Evolutionary conservation across 1,284 basidiomycete species (phyloP), one percentile per base, ranked within the genome.

Genomic region (Apiotrichum gamsii): DNA sequence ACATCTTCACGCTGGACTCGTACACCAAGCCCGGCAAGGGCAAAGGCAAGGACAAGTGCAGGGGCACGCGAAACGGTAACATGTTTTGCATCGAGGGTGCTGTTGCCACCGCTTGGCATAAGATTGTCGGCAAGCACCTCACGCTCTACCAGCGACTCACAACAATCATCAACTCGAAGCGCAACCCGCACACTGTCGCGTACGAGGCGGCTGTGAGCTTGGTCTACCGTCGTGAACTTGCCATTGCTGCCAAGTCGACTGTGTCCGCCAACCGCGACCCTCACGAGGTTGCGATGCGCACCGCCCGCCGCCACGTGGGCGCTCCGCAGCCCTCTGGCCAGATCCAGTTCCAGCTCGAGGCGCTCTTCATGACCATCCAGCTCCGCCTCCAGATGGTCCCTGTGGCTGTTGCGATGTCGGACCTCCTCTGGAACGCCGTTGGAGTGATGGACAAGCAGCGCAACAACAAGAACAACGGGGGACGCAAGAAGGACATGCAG

Each of bases 141-240:
- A 6, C 6, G 6, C 6, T 28, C 25, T 28, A 28, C 25, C 6
- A 28, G 11, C 6, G 25, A 6, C 25, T 28, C 8, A 6, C 8
- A 6, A 11, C 6, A 6, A 28, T 28, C 8, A 28, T 52, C 43
- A 77, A 11, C 76, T 76, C 8, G 74, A 24, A 42, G 1, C 36
- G 42, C n/a, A 30, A 37, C 15, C 49, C 80, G 0, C 79, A 82
- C 56, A 61, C 69, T 0, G 63, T 72, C 20, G 79, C 81, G 5
- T 82, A 78, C 70, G 75, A 81, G 36, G 73, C 77, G 0, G 76
- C 80, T 0, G 76, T 79, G 50, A 62, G 24, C 13, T 34, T 74
- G 47, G 79, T 79, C 0, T n/a, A n/a, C n/a, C n/a, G n/a, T n/a
- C n/a, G n/a, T n/a, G n/a, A n/a, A n/a, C n/a, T n/a, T n/a, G n/a